Base-by-base conservation (phyloP, 2,329 filamentous ascomycete species). In the Elsinoe arachidis region DNA sequence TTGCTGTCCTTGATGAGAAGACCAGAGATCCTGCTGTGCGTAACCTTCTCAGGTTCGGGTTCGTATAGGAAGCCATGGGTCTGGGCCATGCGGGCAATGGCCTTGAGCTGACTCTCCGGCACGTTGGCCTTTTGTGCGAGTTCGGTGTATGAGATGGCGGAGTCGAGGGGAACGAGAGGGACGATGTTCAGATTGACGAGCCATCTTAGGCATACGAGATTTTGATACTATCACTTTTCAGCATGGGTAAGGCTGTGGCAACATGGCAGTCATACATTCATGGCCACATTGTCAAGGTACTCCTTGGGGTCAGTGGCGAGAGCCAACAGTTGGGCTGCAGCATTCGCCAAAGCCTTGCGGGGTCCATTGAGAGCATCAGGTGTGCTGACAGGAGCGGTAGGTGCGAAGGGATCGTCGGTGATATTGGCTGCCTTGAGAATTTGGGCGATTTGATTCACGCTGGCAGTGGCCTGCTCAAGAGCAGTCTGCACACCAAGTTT, bases 61-160 rank as follows among this genome's bases (percentile, higher is more conserved):
- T 64, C 63, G 23, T 58, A 26, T 26, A 64, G 54, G 35, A 64
- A 61, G 4, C 55, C 57, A 33, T 59, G 56, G 11, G 53, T 58
- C 17, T 63, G 60, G 14, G 63, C 63, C 63, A 64, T 64, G 37
- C 63, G 60, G 26, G 55, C 51, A n/a, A 64, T 56, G 58, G 57
- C 58, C 47, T 61, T 62, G 26, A 64, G 56, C 43, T 61, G 59
- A 26, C 52, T 47, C 10, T 60, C 56, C 19, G 61, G 60, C 11
- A 63, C 61, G 37, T 39, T 21, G 7, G 44, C 53, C 23, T 43
- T 43, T 23, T 47, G 14, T 30, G 49, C 57, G 39, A 58, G 44
- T 44, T 47, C 26, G 11, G 41, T 21, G 53, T 55, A 55, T 34
- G 53, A 46, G 10, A 55, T 55, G 53, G 26, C 21, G 14, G 37